Evolutionary conservation across 2,329 filamentous ascomycete species (phyloP), one percentile per base, ranked within the genome.

Genomic region (Diaporthe vexans): DNA sequence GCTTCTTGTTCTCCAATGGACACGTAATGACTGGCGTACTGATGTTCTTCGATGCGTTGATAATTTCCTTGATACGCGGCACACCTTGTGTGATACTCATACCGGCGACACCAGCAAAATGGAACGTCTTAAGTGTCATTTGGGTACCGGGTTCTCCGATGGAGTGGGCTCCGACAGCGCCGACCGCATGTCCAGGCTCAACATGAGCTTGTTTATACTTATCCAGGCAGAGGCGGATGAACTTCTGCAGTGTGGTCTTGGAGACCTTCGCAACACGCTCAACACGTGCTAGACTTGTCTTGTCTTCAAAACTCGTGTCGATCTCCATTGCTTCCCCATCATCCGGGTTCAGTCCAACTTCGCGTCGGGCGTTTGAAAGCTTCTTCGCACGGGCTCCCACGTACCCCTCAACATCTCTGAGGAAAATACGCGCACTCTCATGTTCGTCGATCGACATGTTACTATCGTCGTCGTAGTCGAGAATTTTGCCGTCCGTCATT

Each of bases 71-170:
- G 87, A 99, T 99, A 92, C 97, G 96, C 1, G 97, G 97, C 9
- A 99, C 97, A 94, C 97, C 97, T 81, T 98, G 95, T 0, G 97
- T 99, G 81, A 99, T 98, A 89, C 95, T 98, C 97, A 99, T 98
- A 83, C 96, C 96, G 57, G 97, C 97, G 77, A 99, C 97, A 94
- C 97, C 97, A 81, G 97, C 97, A 87, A 99, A 99, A 93, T 98
- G 97, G 91, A 98, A 98, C 81, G 97, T 98, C 86, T 98, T 98
- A 77, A 99, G 86, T 1, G 97, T 99, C 97, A 99, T 99, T 84
- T 99, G 97, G 0, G 97, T 99, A 82, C 97, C 97, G 0, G 97
- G 97, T 81, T 99, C 97, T 84, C 97, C 97, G 79, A 99, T 99
- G 1, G 96, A 98, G 83, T 99, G 97, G 1, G 97, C 97, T 77